Conservation (phyloP, 306 rosid genomes). For the Sicyos baderoa region DNA sequence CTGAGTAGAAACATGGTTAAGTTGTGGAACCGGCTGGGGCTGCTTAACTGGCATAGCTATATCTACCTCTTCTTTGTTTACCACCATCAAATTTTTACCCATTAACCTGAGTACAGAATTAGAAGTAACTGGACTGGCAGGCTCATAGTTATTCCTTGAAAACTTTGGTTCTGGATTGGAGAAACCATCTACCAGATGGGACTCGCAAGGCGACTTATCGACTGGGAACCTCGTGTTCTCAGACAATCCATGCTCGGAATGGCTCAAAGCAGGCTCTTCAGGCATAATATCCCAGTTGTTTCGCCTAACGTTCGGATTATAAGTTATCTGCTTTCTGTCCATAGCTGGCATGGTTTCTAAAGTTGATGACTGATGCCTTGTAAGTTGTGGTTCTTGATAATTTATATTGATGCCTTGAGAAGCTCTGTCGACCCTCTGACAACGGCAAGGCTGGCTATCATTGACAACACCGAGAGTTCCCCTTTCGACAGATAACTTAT, state of each 20-base stretch:
- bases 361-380: slow-evolving; percentile 28
- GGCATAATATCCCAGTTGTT: slow-evolving; percentile 23
- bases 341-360: slow-evolving; percentile 23
- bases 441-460: slow-evolving; percentile 44
- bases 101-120: slow-evolving; percentile 48
- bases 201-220: background rate
- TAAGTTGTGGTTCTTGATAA: slow-evolving; percentile 27
- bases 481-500: slow-evolving; percentile 12
- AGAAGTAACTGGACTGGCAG: slow-evolving; percentile 41
- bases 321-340: slow-evolving; percentile 26
- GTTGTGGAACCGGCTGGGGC: slow-evolving; percentile 24
- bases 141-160: slow-evolving; percentile 26
- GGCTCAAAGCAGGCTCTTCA: slow-evolving; percentile 14
- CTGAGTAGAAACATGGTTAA: slow-evolving; percentile 23
- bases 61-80: slow-evolving; percentile 39
- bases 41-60: slow-evolving; percentile 25
- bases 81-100: slow-evolving; percentile 66
- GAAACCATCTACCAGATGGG: slow-evolving; percentile 10
- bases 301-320: slow-evolving; percentile 22
- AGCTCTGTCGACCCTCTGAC: slow-evolving; percentile 44
- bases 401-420: slow-evolving; percentile 28
- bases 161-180: slow-evolving; percentile 25
- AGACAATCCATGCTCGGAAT: background rate
- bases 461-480: slow-evolving; percentile 28
- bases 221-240: background rate